These are phyloP conservation scores for Mortierella alpina DNA, from an alignment of 192 early-diverging fungal genomes.

Conservation along the genomic window DNA sequence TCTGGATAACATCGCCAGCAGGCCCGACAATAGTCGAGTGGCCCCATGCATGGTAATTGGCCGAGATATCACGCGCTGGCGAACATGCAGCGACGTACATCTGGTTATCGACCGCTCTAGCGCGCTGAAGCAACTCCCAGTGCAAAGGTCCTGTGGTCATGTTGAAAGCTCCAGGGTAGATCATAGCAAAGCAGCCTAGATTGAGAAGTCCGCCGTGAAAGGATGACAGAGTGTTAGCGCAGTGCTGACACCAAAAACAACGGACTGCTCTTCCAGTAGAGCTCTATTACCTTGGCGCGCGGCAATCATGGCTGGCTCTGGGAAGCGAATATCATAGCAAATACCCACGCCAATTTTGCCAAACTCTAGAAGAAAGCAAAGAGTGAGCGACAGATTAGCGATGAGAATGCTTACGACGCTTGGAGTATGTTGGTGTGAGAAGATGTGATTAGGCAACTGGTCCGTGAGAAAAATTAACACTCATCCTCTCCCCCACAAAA, in stretches of 20 bases:
- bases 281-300: constrained; percentile 69
- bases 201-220: not conserved
- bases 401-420: too few relatives aligned
- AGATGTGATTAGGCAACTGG: too few relatives aligned
- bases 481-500: not conserved
- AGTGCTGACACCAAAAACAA: too few relatives aligned
- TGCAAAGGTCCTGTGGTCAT: constrained; percentile 95
- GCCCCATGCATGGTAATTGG: constrained; percentile 92
- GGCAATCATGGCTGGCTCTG: constrained; percentile 95
- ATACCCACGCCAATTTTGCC: constrained; percentile 94
- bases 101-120: constrained; percentile 92
- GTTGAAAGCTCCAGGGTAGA: constrained; percentile 98
- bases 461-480: constrained; percentile 28
- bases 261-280: too few relatives aligned
- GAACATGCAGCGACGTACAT: constrained; percentile 96
- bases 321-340: constrained; percentile 97
- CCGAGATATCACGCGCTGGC: constrained; percentile 83
- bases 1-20: constrained; percentile 52
- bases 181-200: constrained; percentile 86
- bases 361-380: constrained; percentile 57
- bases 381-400: not conserved
- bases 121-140: constrained; percentile 80
- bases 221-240: not conserved
- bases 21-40: constrained; percentile 94
- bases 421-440: too few relatives aligned